Evolutionary conservation across 1,284 basidiomycete genomes (phyloP).

Genomic region (Ganoderma leucocontextum): DNA sequence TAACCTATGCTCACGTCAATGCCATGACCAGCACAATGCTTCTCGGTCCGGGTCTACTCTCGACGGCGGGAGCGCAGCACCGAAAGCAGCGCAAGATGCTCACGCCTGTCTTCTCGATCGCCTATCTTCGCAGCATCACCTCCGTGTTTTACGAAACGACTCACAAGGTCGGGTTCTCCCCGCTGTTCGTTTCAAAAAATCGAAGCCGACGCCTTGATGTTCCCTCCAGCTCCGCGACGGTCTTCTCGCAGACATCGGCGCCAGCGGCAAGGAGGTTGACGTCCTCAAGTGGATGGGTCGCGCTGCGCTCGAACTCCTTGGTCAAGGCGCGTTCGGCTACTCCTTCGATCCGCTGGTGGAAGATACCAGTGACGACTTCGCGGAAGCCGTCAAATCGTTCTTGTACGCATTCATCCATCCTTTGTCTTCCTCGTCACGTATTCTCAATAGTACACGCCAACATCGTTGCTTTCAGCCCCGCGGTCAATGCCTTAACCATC

Average conservation of each 20-base stretch:
- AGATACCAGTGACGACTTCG: conserved; percentile 39
- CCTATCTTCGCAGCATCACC: conserved; percentile 22
- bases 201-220: background rate
- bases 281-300: conserved; percentile 46
- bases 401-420: conserved; percentile 24
- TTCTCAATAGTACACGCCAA: background rate
- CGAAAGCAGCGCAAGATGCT: conserved; percentile 28
- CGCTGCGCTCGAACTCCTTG: conserved; percentile 49
- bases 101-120: conserved; percentile 24
- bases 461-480: background rate
- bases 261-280: conserved; percentile 40
- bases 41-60: conserved; percentile 34
- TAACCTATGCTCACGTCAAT: background rate
- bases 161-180: conserved; percentile 10
- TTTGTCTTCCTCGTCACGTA: background rate
- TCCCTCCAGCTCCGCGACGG: conserved; percentile 34
- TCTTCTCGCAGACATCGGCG: conserved; percentile 24
- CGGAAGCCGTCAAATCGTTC: conserved; percentile 35
- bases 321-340: conserved; percentile 49
- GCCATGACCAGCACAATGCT: conserved; percentile 18
- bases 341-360: conserved; percentile 46
- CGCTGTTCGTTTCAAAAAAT: background rate
- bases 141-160: conserved; percentile 20
- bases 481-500: conserved; percentile 7
- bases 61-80: conserved; percentile 17